These are phyloP conservation scores for Incumbomyces delicatus DNA, from an alignment of 2,329 filamentous ascomycete species.

Conservation along the genomic window DNA sequence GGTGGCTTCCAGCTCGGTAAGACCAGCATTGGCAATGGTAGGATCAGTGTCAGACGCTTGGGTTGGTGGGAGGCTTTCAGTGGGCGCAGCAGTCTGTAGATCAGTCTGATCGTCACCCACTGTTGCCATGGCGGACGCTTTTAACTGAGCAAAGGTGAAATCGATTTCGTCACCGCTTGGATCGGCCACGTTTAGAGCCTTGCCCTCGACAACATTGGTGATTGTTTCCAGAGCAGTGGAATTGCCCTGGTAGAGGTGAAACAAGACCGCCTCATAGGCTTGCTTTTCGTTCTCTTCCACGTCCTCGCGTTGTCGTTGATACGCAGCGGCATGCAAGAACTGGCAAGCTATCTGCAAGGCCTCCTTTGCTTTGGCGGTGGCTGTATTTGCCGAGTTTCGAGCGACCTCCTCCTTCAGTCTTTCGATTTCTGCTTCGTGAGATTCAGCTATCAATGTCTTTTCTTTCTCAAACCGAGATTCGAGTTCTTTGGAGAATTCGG, in stretches of 20 bases:
- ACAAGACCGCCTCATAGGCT: conserved; percentile 54
- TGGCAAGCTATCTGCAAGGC: conserved; percentile 50
- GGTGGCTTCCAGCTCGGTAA: conserved; percentile 49
- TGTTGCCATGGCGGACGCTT: conserved; percentile 36
- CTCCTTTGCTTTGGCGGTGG: conserved; percentile 31
- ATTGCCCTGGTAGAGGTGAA: conserved; percentile 55
- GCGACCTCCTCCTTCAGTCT: conserved; percentile 42
- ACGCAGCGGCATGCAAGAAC: conserved; percentile 54
- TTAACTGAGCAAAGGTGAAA: conserved; percentile 47
- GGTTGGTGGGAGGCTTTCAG: conserved; percentile 35
- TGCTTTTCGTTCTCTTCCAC: conserved; percentile 48
- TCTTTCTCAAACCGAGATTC: conserved; percentile 46
- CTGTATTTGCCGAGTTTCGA: conserved; percentile 35
- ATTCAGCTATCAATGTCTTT: conserved; percentile 45
- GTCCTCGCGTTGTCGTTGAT: conserved; percentile 49
- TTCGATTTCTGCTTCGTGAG: conserved; percentile 48
- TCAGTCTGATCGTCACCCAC: conserved; percentile 31
- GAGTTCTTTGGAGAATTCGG: conserved; percentile 49
- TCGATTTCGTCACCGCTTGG: conserved; percentile 46
- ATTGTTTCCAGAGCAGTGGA: conserved; percentile 49
- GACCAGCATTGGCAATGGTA: conserved; percentile 50
- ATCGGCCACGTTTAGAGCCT: conserved; percentile 47
- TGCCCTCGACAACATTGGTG: conserved; percentile 51
- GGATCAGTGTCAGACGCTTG: conserved; percentile 42
- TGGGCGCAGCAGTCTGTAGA: conserved; percentile 35